Percentiles rank a stretch among this genome's conserved stretches.
Evolutionary conservation across 768 basidiomycete species (phyloP).

Genomic region (Scleroderma citrinum): DNA sequence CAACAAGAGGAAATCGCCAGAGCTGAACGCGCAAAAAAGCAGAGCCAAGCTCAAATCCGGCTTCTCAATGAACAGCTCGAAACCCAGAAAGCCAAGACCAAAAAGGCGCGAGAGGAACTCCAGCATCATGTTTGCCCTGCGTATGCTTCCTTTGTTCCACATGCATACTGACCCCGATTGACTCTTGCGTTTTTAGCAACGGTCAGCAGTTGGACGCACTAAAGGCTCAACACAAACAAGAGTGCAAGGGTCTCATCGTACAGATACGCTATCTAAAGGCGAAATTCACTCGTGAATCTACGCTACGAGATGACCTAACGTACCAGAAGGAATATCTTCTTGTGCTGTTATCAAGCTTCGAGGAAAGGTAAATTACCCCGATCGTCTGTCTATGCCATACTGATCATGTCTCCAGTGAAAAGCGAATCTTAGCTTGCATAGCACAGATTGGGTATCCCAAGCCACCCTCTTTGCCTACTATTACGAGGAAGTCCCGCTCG

Average conservation of each 20-base stretch:
- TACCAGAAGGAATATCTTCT: conserved; percentile 90
- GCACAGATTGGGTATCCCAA: conserved; percentile 62
- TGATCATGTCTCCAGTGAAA: conserved; percentile 40
- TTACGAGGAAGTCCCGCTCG: conserved; percentile 37
- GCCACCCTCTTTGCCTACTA: conserved; percentile 37
- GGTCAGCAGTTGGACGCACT: conserved; percentile 47
- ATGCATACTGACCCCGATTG: neutral
- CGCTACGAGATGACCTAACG: conserved; percentile 66
- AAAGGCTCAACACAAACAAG: conserved; percentile 68
- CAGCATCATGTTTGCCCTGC: conserved; percentile 52
- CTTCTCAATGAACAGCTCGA: conserved; percentile 63
- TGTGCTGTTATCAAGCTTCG: conserved; percentile 60
- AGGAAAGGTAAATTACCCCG: conserved; percentile 52
- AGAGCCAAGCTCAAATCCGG: conserved; percentile 59
- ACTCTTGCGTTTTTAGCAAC: conserved; percentile 38
- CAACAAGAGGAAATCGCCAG: conserved; percentile 50
- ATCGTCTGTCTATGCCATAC: conserved; percentile 2
- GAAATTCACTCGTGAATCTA: conserved; percentile 81
- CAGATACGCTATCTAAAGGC: conserved; percentile 92
- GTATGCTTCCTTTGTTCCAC: conserved; percentile 35
- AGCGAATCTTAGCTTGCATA: conserved; percentile 68
- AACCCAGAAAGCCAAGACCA: conserved; percentile 36
- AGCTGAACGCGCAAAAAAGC: conserved; percentile 62
- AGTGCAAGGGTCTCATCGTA: conserved; percentile 85
- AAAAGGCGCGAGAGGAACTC: conserved; percentile 41